Conservation (phyloP, 345 rosid genomes). For the Brassica cretica region DNA sequence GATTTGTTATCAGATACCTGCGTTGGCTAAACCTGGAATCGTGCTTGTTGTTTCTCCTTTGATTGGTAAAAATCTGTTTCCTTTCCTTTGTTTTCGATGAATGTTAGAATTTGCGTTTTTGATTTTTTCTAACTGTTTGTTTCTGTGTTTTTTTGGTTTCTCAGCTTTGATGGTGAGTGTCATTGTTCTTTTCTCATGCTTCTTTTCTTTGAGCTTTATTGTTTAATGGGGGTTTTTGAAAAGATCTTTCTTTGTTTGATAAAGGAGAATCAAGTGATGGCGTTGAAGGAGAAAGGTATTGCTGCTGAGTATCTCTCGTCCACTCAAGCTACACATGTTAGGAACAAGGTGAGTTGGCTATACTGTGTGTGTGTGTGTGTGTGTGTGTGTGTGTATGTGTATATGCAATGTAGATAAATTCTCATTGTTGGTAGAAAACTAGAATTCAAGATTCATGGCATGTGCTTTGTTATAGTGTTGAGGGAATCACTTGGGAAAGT, state of each 20-base stretch:
- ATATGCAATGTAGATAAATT: not conserved
- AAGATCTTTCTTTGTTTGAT: not conserved
- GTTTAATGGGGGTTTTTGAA: not conserved
- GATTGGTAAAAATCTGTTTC: conserved; percentile 55
- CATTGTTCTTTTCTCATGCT: not conserved
- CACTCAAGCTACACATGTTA: conserved; percentile 62
- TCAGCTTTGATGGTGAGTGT: conserved; percentile 89
- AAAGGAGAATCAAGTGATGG: conserved; percentile 91
- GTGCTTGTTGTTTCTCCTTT: conserved; percentile 94
- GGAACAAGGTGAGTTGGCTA: conserved; percentile 46
- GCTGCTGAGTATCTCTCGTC: conserved; percentile 92
- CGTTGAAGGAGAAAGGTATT: conserved; percentile 85
- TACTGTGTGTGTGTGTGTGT: not conserved
- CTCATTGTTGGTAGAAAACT: not conserved
- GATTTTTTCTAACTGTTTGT: conserved; percentile 17
- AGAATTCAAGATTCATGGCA: not conserved
- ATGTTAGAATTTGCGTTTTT: not conserved
- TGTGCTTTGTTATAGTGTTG: conserved; percentile 1
- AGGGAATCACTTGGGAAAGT: conserved; percentile 1
- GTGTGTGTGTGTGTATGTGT: not conserved
- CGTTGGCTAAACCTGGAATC: conserved; percentile 79
- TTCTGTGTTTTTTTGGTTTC: conserved; percentile 28
- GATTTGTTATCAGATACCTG: conserved; percentile 95
- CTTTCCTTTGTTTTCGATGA: not conserved
- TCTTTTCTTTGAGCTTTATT: not conserved